Evolutionary conservation across 257 asterid genomes (phyloP).

Genomic region (Nicotiana attenuata): DNA sequence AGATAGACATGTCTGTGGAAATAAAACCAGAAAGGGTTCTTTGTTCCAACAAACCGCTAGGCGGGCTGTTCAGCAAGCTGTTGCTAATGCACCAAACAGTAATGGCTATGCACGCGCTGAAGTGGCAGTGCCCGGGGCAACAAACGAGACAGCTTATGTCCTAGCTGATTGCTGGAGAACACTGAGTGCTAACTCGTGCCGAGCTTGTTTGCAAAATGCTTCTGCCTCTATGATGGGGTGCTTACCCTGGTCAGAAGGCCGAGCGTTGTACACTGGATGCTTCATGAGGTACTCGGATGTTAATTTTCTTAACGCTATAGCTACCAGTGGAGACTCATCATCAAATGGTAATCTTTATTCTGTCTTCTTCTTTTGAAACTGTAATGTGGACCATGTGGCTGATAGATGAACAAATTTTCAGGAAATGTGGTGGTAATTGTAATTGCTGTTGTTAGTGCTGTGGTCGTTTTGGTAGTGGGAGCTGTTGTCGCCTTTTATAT

Average conservation of each 20-base stretch:
- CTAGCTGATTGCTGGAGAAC: constrained; percentile 43
- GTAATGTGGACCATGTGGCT: background rate
- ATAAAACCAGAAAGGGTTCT: constrained; percentile 22
- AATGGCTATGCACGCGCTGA: constrained; percentile 27
- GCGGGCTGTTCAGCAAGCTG: constrained; percentile 29
- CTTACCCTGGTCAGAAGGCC: constrained; percentile 42
- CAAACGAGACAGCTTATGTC: constrained; percentile 35
- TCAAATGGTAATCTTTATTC: constrained; percentile 47
- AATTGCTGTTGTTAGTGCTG: constrained; percentile 49
- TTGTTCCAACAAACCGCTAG: constrained; percentile 25
- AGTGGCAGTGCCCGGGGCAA: constrained; percentile 18
- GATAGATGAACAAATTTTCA: constrained; percentile 21
- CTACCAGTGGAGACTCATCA: constrained; percentile 29
- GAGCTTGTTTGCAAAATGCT: constrained; percentile 36
- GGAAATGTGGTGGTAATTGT: constrained; percentile 43
- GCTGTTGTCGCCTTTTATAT: constrained; percentile 37
- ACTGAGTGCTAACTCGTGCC: constrained; percentile 24
- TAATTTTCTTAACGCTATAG: constrained; percentile 36
- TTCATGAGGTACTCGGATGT: constrained; percentile 44
- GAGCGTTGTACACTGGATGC: constrained; percentile 42
- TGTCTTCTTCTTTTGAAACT: background rate
- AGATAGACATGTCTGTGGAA: constrained; percentile 33
- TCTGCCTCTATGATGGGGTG: constrained; percentile 34
- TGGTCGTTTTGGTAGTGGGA: constrained; percentile 42
- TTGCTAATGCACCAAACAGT: constrained; percentile 21